Evolutionary conservation across 2,329 filamentous ascomycete species (phyloP), one percentile per base, ranked within the genome.

Genomic region (Neofusicoccum sp.): DNA sequence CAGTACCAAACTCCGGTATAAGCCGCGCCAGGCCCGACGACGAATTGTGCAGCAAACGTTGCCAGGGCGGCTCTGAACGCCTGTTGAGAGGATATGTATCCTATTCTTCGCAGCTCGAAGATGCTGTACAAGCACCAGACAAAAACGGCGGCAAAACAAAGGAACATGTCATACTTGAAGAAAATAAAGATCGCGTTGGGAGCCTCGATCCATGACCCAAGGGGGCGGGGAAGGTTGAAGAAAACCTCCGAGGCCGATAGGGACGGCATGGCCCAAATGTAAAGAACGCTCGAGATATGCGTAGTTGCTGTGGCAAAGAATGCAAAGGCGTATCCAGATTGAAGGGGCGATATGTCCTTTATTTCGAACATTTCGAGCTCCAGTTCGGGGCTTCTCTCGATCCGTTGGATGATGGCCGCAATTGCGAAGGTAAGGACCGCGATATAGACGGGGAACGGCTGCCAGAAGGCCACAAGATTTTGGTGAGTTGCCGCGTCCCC

Each of bases 401-500:
- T 7, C 14, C 16, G n/a, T 33, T 28, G 28, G 53, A 45, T 45
- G 16, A 45, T 6, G 11, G 6, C n/a, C n/a, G 53, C 8, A n/a
- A 57, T 57, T 38, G 6, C 16, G 3, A 12, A 26, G 0, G 53
- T 57, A 9, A 57, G 53, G 0, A 4, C 9, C 14, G 53, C 53
- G 41, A 45, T 1, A 40, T 57, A 57, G 30, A 45, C 2, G 7
- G 53, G 40, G 41, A 44, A 57, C 24, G 53, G 40, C 40, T 57
- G 69, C 69, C 69, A 71, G 26, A 68, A 20, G 6, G 66, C 67
- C 28, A 70, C 60, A 24, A 65, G 61, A 2, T 28, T 41, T 38
- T 70, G 68, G 4, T 56, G 64, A 9, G 28, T 63, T n/a, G 60
- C 49, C 6, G 61, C 12, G 33, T 64, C 51, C 1, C 49, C 61